These are phyloP conservation scores for Vanrija pseudolonga DNA, from an alignment of 1,284 basidiomycete species.

Conservation along the genomic window DNA sequence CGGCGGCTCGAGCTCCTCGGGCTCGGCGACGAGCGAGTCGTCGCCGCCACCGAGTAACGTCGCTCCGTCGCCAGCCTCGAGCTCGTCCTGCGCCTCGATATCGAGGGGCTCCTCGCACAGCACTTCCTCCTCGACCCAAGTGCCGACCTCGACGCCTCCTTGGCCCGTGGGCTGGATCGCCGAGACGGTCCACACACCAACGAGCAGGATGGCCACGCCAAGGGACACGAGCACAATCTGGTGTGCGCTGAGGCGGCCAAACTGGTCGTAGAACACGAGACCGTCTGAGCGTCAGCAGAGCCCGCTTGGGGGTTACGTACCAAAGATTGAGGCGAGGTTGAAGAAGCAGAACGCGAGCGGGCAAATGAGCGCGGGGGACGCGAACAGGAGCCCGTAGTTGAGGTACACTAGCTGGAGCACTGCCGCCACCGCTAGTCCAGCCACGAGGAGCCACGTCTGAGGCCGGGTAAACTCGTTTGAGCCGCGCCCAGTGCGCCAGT, in stretches of 20 bases:
- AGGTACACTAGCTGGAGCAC: conserved; percentile 73
- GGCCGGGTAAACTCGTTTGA: conserved; percentile 74
- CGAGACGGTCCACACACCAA: conserved; percentile 83
- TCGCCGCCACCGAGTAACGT: conserved; percentile 16
- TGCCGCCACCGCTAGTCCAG: conserved; percentile 36
- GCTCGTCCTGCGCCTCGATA: conserved; percentile 19
- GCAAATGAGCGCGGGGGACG: conserved; percentile 84
- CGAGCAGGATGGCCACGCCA: conserved; percentile 74
- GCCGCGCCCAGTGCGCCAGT: conserved; percentile 52
- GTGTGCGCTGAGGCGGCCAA: conserved; percentile 64
- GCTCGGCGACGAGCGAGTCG: conserved; percentile 5
- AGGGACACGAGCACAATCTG: conserved; percentile 71
- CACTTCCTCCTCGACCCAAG: conserved; percentile 42
- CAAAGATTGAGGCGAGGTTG: conserved; percentile 82
- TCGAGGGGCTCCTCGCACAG: conserved; percentile 17
- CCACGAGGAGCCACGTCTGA: conserved; percentile 43
- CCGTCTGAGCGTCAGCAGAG: conserved; percentile 50
- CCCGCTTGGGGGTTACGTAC: conserved; percentile 20
- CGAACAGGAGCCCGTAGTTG: conserved; percentile 79
- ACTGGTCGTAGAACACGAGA: conserved; percentile 87
- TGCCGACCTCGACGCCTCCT: conserved; percentile 48
- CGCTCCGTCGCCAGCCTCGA: conserved; percentile 22
- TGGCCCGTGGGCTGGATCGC: conserved; percentile 45
- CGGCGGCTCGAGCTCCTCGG: neutral
- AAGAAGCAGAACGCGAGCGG: conserved; percentile 96